phyloP scores from a whole-genome alignment of 148 eudicot species.

The Nepenthes mirabilis region DNA sequence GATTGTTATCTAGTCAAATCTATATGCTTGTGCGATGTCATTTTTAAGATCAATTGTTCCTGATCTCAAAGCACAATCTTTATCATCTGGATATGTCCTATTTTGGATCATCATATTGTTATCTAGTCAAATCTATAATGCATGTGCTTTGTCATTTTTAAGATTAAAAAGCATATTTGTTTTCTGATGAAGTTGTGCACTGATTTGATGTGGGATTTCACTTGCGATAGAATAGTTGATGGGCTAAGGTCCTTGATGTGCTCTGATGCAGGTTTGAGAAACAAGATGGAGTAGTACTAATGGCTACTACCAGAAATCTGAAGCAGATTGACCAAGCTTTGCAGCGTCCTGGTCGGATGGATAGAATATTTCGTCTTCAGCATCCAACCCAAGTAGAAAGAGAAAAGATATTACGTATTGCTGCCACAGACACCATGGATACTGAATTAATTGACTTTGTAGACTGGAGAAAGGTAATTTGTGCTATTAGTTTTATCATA shows the following conservation, averaged over 20 bases:
- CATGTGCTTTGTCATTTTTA: too few relatives aligned
- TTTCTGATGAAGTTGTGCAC: too few relatives aligned
- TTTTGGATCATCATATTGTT: too few relatives aligned
- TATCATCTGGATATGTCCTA: too few relatives aligned
- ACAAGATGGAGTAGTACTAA: slow-evolving; percentile 94
- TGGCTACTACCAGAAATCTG: slow-evolving; percentile 87
- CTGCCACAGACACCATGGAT: slow-evolving; percentile 86
- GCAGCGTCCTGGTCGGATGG: slow-evolving; percentile 97
- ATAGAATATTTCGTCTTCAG: slow-evolving; percentile 79
- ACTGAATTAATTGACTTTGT: slow-evolving; percentile 68
- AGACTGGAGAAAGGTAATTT: slow-evolving; percentile 74
- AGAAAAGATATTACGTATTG: slow-evolving; percentile 54
- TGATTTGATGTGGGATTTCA: too few relatives aligned
- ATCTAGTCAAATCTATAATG: too few relatives aligned
- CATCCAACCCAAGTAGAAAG: slow-evolving; percentile 79
- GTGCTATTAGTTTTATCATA: neutral
- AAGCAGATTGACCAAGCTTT: slow-evolving; percentile 80
- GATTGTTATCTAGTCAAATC: too few relatives aligned
- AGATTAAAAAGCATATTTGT: too few relatives aligned
- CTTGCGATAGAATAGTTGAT: neutral
- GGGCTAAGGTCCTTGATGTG: neutral
- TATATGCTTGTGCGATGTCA: too few relatives aligned
- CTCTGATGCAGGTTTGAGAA: slow-evolving; percentile 70
- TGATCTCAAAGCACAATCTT: too few relatives aligned
- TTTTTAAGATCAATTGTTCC: too few relatives aligned